Base-by-base conservation (phyloP, 257 asterid genomes). In the Lycium ferocissimum region DNA sequence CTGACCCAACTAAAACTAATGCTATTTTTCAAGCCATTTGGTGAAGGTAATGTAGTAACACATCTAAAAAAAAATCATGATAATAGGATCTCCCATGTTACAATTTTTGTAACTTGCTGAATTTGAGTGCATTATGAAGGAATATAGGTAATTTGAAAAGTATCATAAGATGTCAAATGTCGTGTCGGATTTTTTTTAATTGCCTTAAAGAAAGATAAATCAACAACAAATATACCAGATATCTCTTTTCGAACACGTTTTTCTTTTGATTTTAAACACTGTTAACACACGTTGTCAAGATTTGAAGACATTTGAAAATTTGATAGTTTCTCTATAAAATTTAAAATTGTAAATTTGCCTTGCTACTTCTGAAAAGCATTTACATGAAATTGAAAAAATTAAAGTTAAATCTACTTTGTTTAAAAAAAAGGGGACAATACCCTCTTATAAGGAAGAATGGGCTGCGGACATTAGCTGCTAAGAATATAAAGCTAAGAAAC, bases 151-250 rank as follows among this genome's bases (percentile, higher is more conserved):
- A 67, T 67, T 66, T 67, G 26, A 66, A 66, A 66, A 35, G 12
- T 69, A 69, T 69, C n/a, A 66, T 37, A 69, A 69, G 10, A 37
- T 37, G 76, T 69, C 76, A 69, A 69, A 69, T 37, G 37, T 37
- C 10, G n/a, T 6, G 47, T 66, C 0, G n/a, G 20, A 33, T 0
- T 12, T 33, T 12, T 35, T 33, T 66, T 33, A 1, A 15, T 53
- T 26, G 33, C 33, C 33, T 26, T 26, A 53, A 2, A 40, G 45
- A 40, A 3, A 40, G 6, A 40, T 40, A 2, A 40, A 40, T 40
- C 3, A 40, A 40, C 5, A 40, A 40, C 3, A 40, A 40, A 40
- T 40, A 40, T 2, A 40, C 5, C 3, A 40, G 0, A 26, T 26
- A 26, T 26, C 33, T 26, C 33, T 14, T 13, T 56, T 2, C n/a